phyloP scores from a whole-genome alignment of 768 basidiomycete species.

The Agaricus sinodeliciosus region DNA sequence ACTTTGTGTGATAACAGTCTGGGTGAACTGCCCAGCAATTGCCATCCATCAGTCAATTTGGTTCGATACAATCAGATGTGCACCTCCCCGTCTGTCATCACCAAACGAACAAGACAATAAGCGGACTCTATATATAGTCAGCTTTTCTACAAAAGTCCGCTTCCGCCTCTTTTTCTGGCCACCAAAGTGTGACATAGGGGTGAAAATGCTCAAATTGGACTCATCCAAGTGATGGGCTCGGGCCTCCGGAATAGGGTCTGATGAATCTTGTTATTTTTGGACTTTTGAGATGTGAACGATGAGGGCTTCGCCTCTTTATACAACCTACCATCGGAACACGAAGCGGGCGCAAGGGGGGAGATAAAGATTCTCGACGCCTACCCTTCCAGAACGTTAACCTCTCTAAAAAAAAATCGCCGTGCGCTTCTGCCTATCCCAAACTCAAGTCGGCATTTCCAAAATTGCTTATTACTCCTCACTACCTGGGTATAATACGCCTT shows the following conservation, averaged over 20 bases:
- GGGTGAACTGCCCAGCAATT: not conserved
- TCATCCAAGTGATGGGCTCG: conserved; percentile 6
- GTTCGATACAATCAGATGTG: conserved; percentile 9
- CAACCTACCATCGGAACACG: conserved; percentile 4
- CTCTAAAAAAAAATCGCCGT: not conserved
- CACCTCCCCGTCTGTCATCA: conserved; percentile 9
- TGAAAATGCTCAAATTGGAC: not conserved
- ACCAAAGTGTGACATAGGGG: conserved; percentile 9
- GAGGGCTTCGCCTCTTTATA: conserved; percentile 4
- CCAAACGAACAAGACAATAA: conserved; percentile 2
- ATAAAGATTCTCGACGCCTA: not conserved
- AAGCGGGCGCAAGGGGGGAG: conserved; percentile 2
- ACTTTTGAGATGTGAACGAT: not conserved
- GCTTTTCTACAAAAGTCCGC: not conserved
- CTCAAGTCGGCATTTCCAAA: not conserved
- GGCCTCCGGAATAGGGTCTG: not conserved
- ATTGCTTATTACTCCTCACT: not conserved
- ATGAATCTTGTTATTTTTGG: conserved; percentile 11
- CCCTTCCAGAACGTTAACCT: not conserved
- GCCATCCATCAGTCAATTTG: conserved; percentile 9
- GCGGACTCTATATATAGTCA: not conserved
- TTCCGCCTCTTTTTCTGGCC: not conserved
- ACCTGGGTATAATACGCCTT: not conserved
- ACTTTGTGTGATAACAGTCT: not conserved
- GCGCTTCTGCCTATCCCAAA: too few relatives aligned